Evolutionary conservation across 1,139 yeast genomes (phyloP).

Genomic region (Blastobotrys petasosporus): DNA sequence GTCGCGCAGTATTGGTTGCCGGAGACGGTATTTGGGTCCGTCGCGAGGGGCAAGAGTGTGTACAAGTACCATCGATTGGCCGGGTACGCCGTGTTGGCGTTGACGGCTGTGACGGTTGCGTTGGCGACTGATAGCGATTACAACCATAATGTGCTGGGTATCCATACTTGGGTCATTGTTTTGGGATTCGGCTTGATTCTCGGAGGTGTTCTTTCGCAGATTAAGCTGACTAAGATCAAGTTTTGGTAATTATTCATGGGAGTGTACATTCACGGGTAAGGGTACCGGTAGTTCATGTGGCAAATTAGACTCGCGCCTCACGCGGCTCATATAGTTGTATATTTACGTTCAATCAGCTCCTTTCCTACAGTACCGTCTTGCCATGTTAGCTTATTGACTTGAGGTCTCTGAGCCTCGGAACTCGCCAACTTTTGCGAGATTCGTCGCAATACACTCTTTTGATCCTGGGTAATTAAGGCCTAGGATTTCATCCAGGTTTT

Average conservation of each 20-base stretch:
- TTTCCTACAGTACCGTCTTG: too few relatives aligned
- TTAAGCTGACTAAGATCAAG: slow-evolving; percentile 15
- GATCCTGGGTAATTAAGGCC: too few relatives aligned
- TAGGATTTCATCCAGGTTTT: too few relatives aligned
- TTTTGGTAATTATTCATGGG: slow-evolving; percentile 10
- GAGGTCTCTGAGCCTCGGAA: too few relatives aligned
- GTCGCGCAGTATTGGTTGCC: slow-evolving; percentile 28
- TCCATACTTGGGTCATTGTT: slow-evolving; percentile 17
- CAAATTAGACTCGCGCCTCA: too few relatives aligned
- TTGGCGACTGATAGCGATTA: slow-evolving; percentile 28
- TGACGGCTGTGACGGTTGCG: slow-evolving; percentile 21
- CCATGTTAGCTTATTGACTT: too few relatives aligned
- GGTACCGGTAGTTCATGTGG: too few relatives aligned
- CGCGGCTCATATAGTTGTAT: too few relatives aligned
- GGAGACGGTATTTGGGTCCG: slow-evolving; percentile 25
- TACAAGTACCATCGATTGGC: slow-evolving; percentile 31
- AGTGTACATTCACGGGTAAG: too few relatives aligned
- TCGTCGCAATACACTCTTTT: too few relatives aligned
- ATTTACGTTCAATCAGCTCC: too few relatives aligned
- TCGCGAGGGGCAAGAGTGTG: slow-evolving; percentile 23
- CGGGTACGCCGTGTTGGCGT: slow-evolving; percentile 25
- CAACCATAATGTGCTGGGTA: slow-evolving; percentile 23
- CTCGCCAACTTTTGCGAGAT: too few relatives aligned
- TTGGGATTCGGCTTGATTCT: slow-evolving; percentile 20
- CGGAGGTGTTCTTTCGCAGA: slow-evolving; percentile 15